Percentiles rank a stretch among this genome's conserved stretches.
Evolutionary conservation across 1,284 basidiomycete genomes (phyloP).

Genomic region (Volvariella volvacea): DNA sequence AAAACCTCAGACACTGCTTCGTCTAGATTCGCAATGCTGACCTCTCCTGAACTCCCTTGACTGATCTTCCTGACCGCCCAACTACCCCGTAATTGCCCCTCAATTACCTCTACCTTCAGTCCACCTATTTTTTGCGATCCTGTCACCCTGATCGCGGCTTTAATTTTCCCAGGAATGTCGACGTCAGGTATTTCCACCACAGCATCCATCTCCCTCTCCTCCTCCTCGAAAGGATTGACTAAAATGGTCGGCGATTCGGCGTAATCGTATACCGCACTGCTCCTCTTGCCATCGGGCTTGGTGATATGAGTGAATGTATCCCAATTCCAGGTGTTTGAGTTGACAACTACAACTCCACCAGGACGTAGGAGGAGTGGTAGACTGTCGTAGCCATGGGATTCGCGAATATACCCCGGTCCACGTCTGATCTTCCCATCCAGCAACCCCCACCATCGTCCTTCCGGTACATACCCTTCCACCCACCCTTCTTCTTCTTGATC

Average conservation of each 20-base stretch:
- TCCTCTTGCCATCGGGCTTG: slow-evolving; percentile 21
- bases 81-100: slow-evolving; percentile 3
- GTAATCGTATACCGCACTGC: slow-evolving; percentile 44
- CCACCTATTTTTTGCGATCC: not conserved
- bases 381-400: slow-evolving; percentile 32
- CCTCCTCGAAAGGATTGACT: slow-evolving; percentile 30
- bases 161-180: slow-evolving; percentile 6
- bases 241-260: slow-evolving; percentile 33
- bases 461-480: slow-evolving; percentile 49
- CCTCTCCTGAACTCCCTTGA: not conserved
- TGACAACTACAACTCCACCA: slow-evolving; percentile 38
- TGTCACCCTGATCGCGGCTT: slow-evolving; percentile 1
- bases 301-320: slow-evolving; percentile 5
- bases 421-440: slow-evolving; percentile 26
- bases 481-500: slow-evolving; percentile 37
- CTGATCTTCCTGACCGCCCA: slow-evolving; percentile 4
- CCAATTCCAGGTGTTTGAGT: slow-evolving; percentile 19
- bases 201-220: not conserved
- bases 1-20: no score
- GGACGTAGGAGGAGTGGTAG: slow-evolving; percentile 47
- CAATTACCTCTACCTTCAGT: slow-evolving; percentile 1
- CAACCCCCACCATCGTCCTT: slow-evolving; percentile 45
- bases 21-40: not conserved
- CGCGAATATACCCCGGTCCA: slow-evolving; percentile 30
- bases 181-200: slow-evolving; percentile 3